These are phyloP conservation scores for Rhytidiadelphus loreus DNA, from an alignment of 225 moss, liverwort and hornwort genomes.

Conservation along the genomic window DNA sequence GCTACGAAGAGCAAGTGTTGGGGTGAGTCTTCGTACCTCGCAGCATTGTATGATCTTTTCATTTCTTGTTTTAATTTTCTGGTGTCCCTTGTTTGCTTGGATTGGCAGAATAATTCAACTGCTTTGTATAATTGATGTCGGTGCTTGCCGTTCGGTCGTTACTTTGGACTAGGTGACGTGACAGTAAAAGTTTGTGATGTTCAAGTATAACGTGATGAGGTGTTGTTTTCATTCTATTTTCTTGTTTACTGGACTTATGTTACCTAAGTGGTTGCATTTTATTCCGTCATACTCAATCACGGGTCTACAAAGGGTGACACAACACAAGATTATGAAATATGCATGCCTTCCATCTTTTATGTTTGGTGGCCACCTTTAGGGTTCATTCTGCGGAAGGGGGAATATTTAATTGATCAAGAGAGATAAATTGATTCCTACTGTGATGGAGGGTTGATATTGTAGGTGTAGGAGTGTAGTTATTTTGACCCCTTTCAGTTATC, in stretches of 20 bases:
- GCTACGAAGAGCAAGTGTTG: not conserved
- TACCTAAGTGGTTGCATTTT: not conserved
- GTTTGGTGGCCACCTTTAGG: not conserved
- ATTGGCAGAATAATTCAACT: not conserved
- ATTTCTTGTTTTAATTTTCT: not conserved
- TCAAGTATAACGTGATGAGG: not conserved
- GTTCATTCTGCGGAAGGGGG: not conserved
- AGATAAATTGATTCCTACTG: not conserved
- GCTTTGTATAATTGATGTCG: not conserved
- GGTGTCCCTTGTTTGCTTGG: not conserved
- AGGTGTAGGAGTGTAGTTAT: not conserved
- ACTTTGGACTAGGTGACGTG: not conserved
- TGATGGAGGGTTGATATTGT: not conserved
- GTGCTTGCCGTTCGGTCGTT: not conserved
- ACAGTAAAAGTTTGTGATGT: not conserved
- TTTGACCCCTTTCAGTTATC: not conserved
- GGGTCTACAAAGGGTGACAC: not conserved
- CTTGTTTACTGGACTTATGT: not conserved
- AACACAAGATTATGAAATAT: too few relatives aligned
- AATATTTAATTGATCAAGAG: not conserved
- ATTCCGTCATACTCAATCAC: not conserved
- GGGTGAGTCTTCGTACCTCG: not conserved
- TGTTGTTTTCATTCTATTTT: not conserved
- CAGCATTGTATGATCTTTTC: not conserved
- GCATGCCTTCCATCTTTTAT: not conserved